These are phyloP conservation scores for Penstemon davidsonii DNA, from an alignment of 257 asterid genomes.

Conservation along the genomic window DNA sequence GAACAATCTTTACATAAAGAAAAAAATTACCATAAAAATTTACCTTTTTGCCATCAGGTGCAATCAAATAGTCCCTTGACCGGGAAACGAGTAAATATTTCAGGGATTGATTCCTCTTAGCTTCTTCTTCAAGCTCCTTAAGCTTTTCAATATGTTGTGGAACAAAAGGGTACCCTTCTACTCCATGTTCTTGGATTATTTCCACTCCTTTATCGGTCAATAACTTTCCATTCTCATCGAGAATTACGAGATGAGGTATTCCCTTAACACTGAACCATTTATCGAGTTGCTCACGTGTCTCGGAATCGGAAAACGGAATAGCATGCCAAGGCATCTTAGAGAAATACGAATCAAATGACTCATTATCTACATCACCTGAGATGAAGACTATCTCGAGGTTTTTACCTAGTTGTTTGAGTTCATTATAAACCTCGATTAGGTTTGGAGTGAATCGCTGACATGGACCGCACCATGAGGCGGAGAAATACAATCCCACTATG, in stretches of 20 bases:
- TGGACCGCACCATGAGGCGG: conserved; percentile 97
- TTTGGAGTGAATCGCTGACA: conserved; percentile 75
- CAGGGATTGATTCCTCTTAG: conserved; percentile 69
- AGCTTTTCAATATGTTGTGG: conserved; percentile 43
- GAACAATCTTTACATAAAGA: neutral
- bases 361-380: conserved; percentile 60
- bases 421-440: conserved; percentile 64
- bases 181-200: conserved; percentile 56
- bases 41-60: conserved; percentile 75
- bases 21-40: neutral
- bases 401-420: conserved; percentile 43
- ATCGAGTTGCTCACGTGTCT: conserved; percentile 46
- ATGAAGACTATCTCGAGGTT: conserved; percentile 70
- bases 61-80: conserved; percentile 64
- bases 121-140: conserved; percentile 59
- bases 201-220: conserved; percentile 53
- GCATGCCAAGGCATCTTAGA: conserved; percentile 95
- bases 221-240: conserved; percentile 58
- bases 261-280: conserved; percentile 56
- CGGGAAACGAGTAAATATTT: conserved; percentile 50
- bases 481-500: conserved; percentile 72
- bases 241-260: conserved; percentile 74
- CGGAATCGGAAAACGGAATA: conserved; percentile 75
- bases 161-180: conserved; percentile 75
- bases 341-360: conserved; percentile 63